Percentiles rank a stretch among this genome's conserved stretches.
phyloP scores from a whole-genome alignment of 148 eudicot genomes.

The Cornus suecica region DNA sequence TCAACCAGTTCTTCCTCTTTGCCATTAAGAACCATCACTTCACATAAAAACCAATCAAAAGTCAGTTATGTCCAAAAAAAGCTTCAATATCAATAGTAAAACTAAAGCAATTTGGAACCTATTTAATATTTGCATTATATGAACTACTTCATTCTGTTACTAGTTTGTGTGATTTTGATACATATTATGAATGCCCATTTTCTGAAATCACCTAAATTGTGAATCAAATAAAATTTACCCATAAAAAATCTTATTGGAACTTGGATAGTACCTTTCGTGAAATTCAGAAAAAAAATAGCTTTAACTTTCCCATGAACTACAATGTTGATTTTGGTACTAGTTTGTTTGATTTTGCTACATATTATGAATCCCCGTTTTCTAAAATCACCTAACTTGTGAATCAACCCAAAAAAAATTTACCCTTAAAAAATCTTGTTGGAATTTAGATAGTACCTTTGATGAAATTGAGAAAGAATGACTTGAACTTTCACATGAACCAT shows the following conservation, averaged over 20 bases:
- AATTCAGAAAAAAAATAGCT: not conserved
- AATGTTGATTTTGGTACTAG: not conserved
- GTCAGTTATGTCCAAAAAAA: not conserved
- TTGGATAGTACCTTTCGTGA: not conserved
- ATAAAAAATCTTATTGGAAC: not conserved
- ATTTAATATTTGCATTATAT: not conserved
- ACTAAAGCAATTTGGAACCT: not conserved
- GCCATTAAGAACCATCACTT: constrained; percentile 37
- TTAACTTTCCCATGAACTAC: not conserved
- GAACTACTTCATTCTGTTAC: not conserved
- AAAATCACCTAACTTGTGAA: not conserved
- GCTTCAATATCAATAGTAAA: not conserved
- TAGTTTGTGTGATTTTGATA: not conserved
- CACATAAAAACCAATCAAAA: not conserved
- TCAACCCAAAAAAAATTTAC: no score
- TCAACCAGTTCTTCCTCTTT: constrained; percentile 62
- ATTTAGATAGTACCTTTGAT: not conserved
- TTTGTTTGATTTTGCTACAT: not conserved
- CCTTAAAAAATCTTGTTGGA: not conserved
- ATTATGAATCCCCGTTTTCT: not conserved
- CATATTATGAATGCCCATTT: not conserved
- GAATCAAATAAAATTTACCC: no score
- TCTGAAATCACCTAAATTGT: not conserved
- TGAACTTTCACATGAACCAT: not conserved
- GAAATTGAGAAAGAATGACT: not conserved